Evolutionary conservation across 2,329 filamentous ascomycete genomes (phyloP), one percentile per base, ranked within the genome.

Genomic region (Phialophora chinensis): DNA sequence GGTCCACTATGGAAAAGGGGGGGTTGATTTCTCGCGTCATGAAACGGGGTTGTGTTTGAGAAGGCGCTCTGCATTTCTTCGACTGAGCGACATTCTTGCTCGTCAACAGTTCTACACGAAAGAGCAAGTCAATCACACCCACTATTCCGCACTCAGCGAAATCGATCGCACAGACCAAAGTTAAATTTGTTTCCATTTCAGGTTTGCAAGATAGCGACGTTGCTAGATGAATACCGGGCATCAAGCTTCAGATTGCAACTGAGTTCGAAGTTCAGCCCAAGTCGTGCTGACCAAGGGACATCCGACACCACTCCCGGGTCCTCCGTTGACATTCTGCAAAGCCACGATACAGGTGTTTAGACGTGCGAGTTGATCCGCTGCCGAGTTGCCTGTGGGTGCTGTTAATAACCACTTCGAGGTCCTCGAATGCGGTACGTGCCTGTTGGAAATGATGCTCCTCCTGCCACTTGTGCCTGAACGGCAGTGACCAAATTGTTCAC

Each of bases 291-390:
- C 69, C 10, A 63, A 52, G 10, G 69, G 69, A 63, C 69, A 71
- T 50, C 69, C 69, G 29, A 67, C 67, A 23, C 69, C 69, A 23
- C 67, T 69, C 12, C 69, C 69, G 8, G 65, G 61, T 11, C 69
- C 69, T 29, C 69, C 69, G 25, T 54, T 57, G 62, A 71, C 65
- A 59, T 71, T 71, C 58, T 71, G 69, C 49, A 71, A 60, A 5
- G 69, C 64, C 6, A 71, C 63, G 53, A 69, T 67, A 31, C 62
- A 63, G 17, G 69, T 68, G 25, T 69, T 59, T 23, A 71, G 60
- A 17, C 69, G 67, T 17, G 66, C 62, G 52, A 71, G 69, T 55
- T 71, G 67, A 44, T 69, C 65, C 25, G 62, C 59, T 8, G 58
- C 63, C 3, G 69, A 67, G 17, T 52, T 68, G 29, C 69, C 69